Evolutionary conservation across 495 filamentous ascomycete genomes (phyloP).

Genomic region (Saxophila tyrrhenica): DNA sequence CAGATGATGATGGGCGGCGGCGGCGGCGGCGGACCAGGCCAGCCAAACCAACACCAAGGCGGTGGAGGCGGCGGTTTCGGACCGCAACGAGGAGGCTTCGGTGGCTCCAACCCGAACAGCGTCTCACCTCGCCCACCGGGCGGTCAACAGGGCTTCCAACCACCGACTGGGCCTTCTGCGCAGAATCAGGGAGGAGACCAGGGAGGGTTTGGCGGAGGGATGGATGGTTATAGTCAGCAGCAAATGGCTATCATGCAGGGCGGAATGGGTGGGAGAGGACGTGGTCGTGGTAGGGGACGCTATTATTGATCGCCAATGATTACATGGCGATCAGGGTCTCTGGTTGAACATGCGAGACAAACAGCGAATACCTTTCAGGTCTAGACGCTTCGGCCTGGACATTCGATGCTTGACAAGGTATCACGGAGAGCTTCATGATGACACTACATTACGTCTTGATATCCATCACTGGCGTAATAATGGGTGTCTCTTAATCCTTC

Average conservation of each 20-base stretch:
- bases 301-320: constrained; percentile 1
- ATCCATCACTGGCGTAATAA: too few species aligned
- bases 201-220: constrained; percentile 11
- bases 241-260: constrained; percentile 19
- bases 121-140: constrained; percentile 4
- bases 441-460: too few species aligned
- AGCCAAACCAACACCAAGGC: constrained; percentile 8
- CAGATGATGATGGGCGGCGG: constrained; percentile 19
- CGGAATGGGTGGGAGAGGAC: constrained; percentile 19
- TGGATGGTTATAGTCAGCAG: constrained; percentile 16
- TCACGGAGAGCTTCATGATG: too few species aligned
- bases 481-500: too few species aligned
- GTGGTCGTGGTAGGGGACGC: constrained; percentile 23
- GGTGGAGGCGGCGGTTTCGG: constrained; percentile 3
- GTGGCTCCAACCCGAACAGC: not conserved
- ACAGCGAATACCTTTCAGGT: too few species aligned
- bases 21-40: not conserved
- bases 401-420: too few species aligned
- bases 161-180: constrained; percentile 5
- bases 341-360: too few species aligned
- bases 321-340: too few species aligned
- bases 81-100: constrained; percentile 6
- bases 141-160: constrained; percentile 12
- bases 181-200: constrained; percentile 2
- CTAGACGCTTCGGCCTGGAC: too few species aligned